A percentile compares a stretch with the other conserved stretches of the same genome.
Conservation (phyloP, 495 filamentous ascomycete species). For the Hyaloscypha variabilis region DNA sequence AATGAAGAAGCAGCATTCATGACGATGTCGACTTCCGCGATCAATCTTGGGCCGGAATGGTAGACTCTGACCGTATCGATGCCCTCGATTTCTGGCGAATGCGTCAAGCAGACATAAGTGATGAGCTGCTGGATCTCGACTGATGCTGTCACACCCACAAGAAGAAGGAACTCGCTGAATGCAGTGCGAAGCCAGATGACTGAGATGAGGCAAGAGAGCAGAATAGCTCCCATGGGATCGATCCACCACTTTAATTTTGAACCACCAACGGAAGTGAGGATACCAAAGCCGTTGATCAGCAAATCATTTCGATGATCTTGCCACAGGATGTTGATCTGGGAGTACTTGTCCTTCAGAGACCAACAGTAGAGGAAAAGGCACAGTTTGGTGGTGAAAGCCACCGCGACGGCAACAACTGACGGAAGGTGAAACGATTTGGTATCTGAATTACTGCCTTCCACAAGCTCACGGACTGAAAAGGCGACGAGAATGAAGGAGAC, state of each 20-base stretch:
- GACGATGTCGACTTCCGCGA: conserved; percentile 89
- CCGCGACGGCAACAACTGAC: conserved; percentile 82
- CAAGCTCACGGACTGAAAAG: conserved; percentile 75
- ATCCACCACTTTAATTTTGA: conserved; percentile 92
- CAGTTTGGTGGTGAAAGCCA: conserved; percentile 86
- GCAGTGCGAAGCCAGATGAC: conserved; percentile 82
- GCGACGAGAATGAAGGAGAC: conserved; percentile 92
- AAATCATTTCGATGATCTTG: conserved; percentile 88
- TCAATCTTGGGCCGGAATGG: conserved; percentile 84
- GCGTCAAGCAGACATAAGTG: conserved; percentile 96
- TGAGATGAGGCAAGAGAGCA: conserved; percentile 76
- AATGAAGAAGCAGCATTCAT: conserved; percentile 74
- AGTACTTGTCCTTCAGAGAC: conserved; percentile 84
- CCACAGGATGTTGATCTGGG: conserved; percentile 92
- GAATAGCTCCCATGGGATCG: conserved; percentile 88
- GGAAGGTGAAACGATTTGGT: conserved; percentile 74
- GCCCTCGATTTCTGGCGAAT: conserved; percentile 74
- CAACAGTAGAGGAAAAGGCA: conserved; percentile 89
- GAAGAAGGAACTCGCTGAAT: conserved; percentile 84
- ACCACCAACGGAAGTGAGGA: conserved; percentile 85
- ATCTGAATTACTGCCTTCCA: conserved; percentile 35
- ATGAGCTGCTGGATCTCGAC: conserved; percentile 90
- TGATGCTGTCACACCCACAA: conserved; percentile 86
- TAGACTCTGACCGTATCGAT: conserved; percentile 96
- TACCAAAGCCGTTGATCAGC: conserved; percentile 88